These are phyloP conservation scores for Albizia julibrissin DNA, from an alignment of 306 rosid genomes.

Conservation along the genomic window DNA sequence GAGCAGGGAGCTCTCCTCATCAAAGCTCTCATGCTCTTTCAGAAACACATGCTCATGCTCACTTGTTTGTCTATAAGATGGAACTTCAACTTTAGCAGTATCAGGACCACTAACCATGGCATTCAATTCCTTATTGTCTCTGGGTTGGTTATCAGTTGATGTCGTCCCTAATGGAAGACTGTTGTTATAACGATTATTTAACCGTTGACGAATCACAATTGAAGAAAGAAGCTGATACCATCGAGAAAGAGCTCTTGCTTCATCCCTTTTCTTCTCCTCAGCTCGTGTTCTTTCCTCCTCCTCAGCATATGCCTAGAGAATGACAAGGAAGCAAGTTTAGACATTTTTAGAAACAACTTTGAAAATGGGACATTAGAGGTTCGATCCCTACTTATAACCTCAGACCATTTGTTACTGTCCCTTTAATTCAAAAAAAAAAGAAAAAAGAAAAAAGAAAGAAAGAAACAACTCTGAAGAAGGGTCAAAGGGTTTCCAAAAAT, in stretches of 20 bases:
- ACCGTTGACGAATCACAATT: slow-evolving; percentile 78
- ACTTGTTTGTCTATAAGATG: slow-evolving; percentile 32
- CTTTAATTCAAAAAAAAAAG: no score
- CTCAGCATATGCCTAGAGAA: slow-evolving; percentile 72
- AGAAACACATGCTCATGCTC: slow-evolving; percentile 78
- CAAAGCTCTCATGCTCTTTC: slow-evolving; percentile 65
- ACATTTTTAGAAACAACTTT: slow-evolving; percentile 15
- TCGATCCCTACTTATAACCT: not conserved
- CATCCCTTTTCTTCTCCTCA: slow-evolving; percentile 73
- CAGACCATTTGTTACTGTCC: not conserved
- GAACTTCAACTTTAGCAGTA: slow-evolving; percentile 27
- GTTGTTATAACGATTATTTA: slow-evolving; percentile 62
- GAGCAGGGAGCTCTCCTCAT: slow-evolving; percentile 54
- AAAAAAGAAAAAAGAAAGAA: no score
- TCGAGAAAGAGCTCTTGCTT: slow-evolving; percentile 65
- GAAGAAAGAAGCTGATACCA: slow-evolving; percentile 98
- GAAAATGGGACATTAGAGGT: not conserved
- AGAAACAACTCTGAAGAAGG: slow-evolving; percentile 11
- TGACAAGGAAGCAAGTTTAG: slow-evolving; percentile 15
- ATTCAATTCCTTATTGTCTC: slow-evolving; percentile 33
- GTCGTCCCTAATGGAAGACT: slow-evolving; percentile 38
- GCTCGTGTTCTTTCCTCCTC: slow-evolving; percentile 69
- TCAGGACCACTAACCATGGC: slow-evolving; percentile 28
- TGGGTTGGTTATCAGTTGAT: slow-evolving; percentile 24
- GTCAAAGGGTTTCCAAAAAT: slow-evolving; percentile 6